A percentile compares a stretch with the other conserved stretches of the same genome.
phyloP scores from a whole-genome alignment of 1,284 basidiomycete genomes.

The Lentinula novae-zelandiae region DNA sequence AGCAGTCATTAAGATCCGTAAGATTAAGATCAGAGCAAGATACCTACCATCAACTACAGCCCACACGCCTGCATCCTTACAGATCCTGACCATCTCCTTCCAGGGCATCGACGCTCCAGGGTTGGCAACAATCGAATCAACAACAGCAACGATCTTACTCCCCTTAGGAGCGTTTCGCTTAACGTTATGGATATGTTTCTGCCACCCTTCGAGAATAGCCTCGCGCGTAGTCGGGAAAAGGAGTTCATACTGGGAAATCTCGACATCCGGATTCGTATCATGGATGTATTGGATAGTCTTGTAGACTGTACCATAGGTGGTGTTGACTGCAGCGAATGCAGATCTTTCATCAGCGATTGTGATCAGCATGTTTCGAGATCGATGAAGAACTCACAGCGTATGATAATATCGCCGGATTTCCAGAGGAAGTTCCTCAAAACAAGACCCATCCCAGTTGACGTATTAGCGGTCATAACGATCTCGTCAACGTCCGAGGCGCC shows the following conservation, averaged over 20 bases:
- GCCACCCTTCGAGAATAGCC: conserved; percentile 56
- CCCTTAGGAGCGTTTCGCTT: neutral
- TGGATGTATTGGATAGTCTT: conserved; percentile 56
- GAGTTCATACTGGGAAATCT: conserved; percentile 46
- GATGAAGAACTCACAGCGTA: conserved; percentile 36
- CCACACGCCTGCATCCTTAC: conserved; percentile 45
- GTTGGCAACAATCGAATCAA: conserved; percentile 71
- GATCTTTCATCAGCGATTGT: neutral
- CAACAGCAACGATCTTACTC: conserved; percentile 58
- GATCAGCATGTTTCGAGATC: neutral
- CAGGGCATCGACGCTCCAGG: conserved; percentile 80
- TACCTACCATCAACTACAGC: neutral
- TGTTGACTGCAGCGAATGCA: conserved; percentile 42
- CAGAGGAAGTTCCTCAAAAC: conserved; percentile 59
- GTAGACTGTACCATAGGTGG: conserved; percentile 63
- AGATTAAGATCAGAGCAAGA: neutral
- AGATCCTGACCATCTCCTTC: conserved; percentile 72
- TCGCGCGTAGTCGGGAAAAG: conserved; percentile 64
- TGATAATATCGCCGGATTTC: conserved; percentile 43
- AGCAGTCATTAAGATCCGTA: neutral
- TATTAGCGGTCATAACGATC: conserved; percentile 65
- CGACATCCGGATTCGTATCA: conserved; percentile 55
- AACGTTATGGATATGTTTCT: conserved; percentile 30
- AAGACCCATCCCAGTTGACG: conserved; percentile 65
- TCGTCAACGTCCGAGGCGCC: conserved; percentile 39